Evolutionary conservation across 2,329 filamentous ascomycete species (phyloP), one percentile per base, ranked within the genome.

Genomic region (Stachybotrys chartarum): DNA sequence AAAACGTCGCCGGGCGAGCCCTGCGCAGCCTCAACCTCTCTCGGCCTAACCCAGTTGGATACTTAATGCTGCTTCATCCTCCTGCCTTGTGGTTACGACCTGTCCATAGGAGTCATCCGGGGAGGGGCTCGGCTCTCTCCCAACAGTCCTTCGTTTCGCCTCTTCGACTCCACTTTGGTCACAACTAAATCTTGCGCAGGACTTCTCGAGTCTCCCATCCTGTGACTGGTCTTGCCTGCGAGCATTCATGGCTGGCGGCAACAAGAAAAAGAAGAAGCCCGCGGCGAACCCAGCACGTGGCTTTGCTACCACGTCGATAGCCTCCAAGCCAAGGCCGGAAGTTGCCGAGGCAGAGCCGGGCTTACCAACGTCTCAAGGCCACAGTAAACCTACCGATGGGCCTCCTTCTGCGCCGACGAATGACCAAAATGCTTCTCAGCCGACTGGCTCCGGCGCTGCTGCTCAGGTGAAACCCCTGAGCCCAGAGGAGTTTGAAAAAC

Each of bases 301-400:
- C 17, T 96, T 97, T 74, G 91, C 93, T 60, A 99, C 94, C 6
- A 95, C 90, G 12, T 97, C 93, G 1, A 82, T 96, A 57, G 90
- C 91, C 48, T 95, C 91, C 30, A 96, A 92, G 64, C 80, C 85
- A 8, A 81, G 90, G 68, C 78, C 82, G 50, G 91, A 93, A 57
- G 68, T 66, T 46, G 61, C 68, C 52, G 75, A 78, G 58, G 58
- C 66, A 53, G 72, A 72, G 44, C 57, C 63, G 54, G 66, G 65
- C 50, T 53, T 61, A 51, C 17, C 45, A 8, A 17, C 45, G 18
- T 55, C 56, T 49, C 52, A 57, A 4, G 52, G 56, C 46, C 55
- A 58, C 51, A 54, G 56, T 58, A 61, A 64, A 54, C 58, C 60
- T 50, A 64, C 62, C 61, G 58, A 59, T 66, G 63, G 66, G 62